Evolutionary conservation across 352 stramenopile species (phyloP), one percentile per base, ranked within the genome.

Genomic region (Pythium coloratum): DNA sequence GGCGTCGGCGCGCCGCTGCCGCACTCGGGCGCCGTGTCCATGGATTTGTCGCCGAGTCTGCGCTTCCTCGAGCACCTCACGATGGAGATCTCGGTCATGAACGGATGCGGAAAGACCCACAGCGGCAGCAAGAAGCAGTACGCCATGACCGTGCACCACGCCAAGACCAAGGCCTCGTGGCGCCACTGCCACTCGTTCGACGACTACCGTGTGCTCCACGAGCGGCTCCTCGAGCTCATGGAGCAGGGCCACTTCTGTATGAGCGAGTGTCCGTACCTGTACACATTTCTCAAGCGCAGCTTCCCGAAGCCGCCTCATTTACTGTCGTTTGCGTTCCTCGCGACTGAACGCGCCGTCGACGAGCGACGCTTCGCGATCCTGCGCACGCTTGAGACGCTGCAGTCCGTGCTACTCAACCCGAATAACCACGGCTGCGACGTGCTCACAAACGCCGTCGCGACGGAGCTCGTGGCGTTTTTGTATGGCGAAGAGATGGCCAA

Each of bases 221-320:
- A 81, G 55, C 71, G 73, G 2, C 67, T 90, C 13, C 59, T 86
- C 2, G 76, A 77, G 56, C 63, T 65, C 33, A 64, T 90, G 67
- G 64, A 81, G 44, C 76, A 76, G 40, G 84, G 81, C 49, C 84
- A 92, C 64, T 72, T 64, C 40, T 92, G 81, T 62, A 71, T 70
- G 42, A 78, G 81, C 51, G 80, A 90, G 58, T 92, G 84, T 72
- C 76, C 72, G 42, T 92, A 75, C 76, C 67, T 92, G 26, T 85
- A 86, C 70, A 81, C 76, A 46, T 83, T 88, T 50, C 61, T 88
- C 14, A 82, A 82, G 53, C 72, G 81, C 59, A 83, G 85, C 59
- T 92, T 90, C 59, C 84, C 84, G 14, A 75, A 82, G 60, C n/a
- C 55, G 34, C 53, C 44, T 53, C 55, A 54, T 24, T 32, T 76